Percentiles rank a stretch among this genome's conserved stretches.
Conservation (phyloP, 176 grass and related monocot species). For the Oryza rufipogon region DNA sequence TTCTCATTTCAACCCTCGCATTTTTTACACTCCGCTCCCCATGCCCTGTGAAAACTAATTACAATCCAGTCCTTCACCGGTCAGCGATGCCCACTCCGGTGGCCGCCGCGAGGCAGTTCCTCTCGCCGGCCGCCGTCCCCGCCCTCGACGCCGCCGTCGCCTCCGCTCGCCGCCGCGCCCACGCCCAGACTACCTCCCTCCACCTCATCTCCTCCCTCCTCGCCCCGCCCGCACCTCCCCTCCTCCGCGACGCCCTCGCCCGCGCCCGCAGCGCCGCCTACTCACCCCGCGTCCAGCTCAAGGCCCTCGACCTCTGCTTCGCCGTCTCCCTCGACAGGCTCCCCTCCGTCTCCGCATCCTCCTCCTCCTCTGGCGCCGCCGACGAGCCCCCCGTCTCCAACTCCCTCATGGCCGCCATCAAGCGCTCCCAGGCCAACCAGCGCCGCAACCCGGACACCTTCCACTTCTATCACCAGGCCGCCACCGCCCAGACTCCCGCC, state of each 20-base stretch:
- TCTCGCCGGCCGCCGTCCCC: constrained; percentile 29
- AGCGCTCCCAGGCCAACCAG: constrained; percentile 87
- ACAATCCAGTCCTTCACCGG: background rate
- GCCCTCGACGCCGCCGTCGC: constrained; percentile 30
- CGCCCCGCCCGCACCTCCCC: constrained; percentile 24
- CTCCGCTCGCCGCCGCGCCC: constrained; percentile 33
- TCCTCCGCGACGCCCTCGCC: constrained; percentile 66
- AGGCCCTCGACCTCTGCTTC: constrained; percentile 71
- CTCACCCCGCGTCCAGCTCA: constrained; percentile 65
- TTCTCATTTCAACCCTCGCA: background rate
- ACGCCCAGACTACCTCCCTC: constrained; percentile 72
- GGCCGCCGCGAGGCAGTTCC: constrained; percentile 32
- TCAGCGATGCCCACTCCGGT: constrained; percentile 67
- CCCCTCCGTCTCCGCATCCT: constrained; percentile 41
- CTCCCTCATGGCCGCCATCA: constrained; percentile 92
- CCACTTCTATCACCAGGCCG: constrained; percentile 73
- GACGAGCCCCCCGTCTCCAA: constrained; percentile 73
- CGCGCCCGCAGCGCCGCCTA: constrained; percentile 64
- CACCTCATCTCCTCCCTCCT: constrained; percentile 74
- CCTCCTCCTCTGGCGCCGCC: too few relatives aligned
- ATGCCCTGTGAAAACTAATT: constrained; percentile 24
- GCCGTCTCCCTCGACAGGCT: constrained; percentile 65
- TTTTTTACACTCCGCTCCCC: constrained; percentile 56
- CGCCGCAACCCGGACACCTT: constrained; percentile 72
- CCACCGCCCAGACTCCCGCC: constrained; percentile 38